Base-by-base conservation (phyloP, 306 rosid species). In the Vigna reflexopilosa region DNA sequence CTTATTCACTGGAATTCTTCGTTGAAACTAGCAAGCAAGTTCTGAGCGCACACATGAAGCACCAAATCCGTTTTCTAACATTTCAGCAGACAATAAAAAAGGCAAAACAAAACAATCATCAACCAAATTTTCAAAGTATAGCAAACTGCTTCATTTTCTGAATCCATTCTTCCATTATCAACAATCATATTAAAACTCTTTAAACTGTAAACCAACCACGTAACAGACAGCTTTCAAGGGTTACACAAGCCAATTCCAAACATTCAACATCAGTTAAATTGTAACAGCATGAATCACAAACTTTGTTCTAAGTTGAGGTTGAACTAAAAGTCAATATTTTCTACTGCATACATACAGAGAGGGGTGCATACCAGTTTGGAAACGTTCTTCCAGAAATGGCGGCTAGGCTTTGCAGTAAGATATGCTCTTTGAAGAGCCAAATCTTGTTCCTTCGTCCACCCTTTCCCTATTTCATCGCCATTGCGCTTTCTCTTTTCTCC, bases 351-450 rank as follows among this genome's bases (percentile, higher is more conserved):
- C 1, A 61, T 0, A 19, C 2, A 67, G 36, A 70, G 16, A 59
- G 6, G 1, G 55, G 65, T 11, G 1, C n/a, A 30, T 90, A 94
- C 98, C 97, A 88, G 70, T 68, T 84, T 86, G 5, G 95, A 83
- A 71, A 94, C 97, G 56, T 88, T 89, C 90, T 92, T 94, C 98
- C 98, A 94, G 88, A 94, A 94, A 70, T 85, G 78, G 13, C 97
- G 97, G 9, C 92, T 89, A 4, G 97, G 98, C 82, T 85, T 92
- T 40, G 89, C 87, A 47, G 80, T 67, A 26, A 86, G 63, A 85
- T 89, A 94, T 26, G 98, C 95, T 78, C 66, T 90, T 67, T 80
- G 87, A 83, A 94, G 56, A 11, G 91, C 92, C 67, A 72, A 69
- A 77, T 90, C 93, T 77, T 94, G 97, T 69, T 94, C 97, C 78